These are phyloP conservation scores for Epithemia pelagica DNA, from an alignment of 108 stramenopile genomes.

Conservation along the genomic window DNA sequence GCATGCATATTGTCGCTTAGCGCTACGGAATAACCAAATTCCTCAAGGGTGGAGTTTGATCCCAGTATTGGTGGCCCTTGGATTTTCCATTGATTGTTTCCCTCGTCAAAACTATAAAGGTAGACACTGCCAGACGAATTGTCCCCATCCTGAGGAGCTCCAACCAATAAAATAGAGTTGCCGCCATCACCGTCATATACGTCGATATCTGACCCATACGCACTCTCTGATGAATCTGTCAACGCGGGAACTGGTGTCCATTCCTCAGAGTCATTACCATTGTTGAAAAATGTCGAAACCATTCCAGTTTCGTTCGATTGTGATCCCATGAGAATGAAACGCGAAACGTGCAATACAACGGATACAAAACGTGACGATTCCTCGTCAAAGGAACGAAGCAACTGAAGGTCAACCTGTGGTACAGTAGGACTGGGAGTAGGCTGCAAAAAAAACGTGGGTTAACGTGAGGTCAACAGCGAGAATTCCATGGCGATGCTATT, in stretches of 20 bases:
- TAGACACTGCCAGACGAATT: neutral
- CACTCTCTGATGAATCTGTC: neutral
- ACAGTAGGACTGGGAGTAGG: neutral
- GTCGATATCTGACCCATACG: neutral
- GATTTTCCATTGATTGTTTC: neutral
- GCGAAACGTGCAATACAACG: neutral
- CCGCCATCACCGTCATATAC: neutral
- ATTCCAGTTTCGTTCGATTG: neutral
- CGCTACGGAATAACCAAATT: neutral
- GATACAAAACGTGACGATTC: neutral
- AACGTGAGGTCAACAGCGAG: too few species aligned
- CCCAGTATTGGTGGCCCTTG: neutral
- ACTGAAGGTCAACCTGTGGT: neutral
- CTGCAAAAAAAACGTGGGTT: neutral
- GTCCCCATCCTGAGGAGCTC: neutral
- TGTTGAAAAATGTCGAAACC: neutral
- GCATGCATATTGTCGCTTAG: neutral
- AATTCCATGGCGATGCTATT: too few species aligned
- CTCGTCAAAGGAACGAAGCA: neutral
- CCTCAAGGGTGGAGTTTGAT: neutral
- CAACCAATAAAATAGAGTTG: neutral
- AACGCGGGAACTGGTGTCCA: neutral
- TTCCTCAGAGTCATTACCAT: neutral
- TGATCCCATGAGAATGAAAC: neutral
- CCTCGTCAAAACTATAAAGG: slow-evolving; percentile 2